A percentile compares a stretch with the other conserved stretches of the same genome.
These are phyloP conservation scores for Trichosporon inkin DNA, from an alignment of 1,284 basidiomycete species.

Conservation along the genomic window DNA sequence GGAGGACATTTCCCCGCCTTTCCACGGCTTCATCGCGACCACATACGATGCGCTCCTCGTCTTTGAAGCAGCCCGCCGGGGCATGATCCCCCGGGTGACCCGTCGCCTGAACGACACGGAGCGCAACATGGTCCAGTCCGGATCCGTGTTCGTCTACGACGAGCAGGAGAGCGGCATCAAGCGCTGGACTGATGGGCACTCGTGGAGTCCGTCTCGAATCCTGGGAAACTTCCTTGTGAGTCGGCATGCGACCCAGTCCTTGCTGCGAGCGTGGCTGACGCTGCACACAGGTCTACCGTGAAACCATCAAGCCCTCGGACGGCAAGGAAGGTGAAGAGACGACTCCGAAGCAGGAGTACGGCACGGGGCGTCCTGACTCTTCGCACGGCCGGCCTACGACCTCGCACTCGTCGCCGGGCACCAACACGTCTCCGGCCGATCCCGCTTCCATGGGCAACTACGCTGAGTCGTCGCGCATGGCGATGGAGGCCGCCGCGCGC, in stretches of 20 bases:
- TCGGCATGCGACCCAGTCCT: constrained; percentile 6
- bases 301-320: constrained; percentile 68
- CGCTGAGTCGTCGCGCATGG: constrained; percentile 25
- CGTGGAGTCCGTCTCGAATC: constrained; percentile 66
- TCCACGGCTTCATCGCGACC: constrained; percentile 88
- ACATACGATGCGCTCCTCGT: constrained; percentile 93
- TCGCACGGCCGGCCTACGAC: constrained; percentile 20
- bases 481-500: constrained; percentile 16
- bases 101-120: constrained; percentile 88
- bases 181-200: constrained; percentile 95
- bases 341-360: constrained; percentile 15
- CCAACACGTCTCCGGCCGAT: constrained; percentile 13
- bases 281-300: constrained; percentile 66
- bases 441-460: constrained; percentile 1
- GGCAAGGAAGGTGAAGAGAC: constrained; percentile 16
- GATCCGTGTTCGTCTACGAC: constrained; percentile 95
- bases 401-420: constrained; percentile 19
- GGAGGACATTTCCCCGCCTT: constrained; percentile 59
- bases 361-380: constrained; percentile 12
- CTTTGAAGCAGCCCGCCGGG: constrained; percentile 85
- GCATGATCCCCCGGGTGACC: constrained; percentile 88
- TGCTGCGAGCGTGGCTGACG: background rate
- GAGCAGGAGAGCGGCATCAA: constrained; percentile 97
- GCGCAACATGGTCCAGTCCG: constrained; percentile 85
- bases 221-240: constrained; percentile 81